phyloP scores from a whole-genome alignment of 2,329 filamentous ascomycete genomes.

The Fusarium agapanthi region DNA sequence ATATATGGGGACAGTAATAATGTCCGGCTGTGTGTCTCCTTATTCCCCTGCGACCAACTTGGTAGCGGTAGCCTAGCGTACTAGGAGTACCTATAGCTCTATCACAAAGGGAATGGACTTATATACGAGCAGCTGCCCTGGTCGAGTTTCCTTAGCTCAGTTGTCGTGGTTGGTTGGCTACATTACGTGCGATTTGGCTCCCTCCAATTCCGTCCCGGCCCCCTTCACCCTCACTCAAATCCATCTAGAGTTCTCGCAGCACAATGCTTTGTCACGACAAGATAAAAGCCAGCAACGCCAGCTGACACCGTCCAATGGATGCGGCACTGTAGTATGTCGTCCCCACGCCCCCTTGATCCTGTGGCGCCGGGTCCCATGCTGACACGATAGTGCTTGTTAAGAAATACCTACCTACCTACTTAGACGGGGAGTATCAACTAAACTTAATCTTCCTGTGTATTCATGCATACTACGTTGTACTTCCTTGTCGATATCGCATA shows the following conservation, averaged over 20 bases:
- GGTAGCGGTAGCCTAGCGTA: not conserved
- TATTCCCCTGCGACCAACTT: slow-evolving; percentile 1
- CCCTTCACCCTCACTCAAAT: not conserved
- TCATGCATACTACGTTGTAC: slow-evolving; percentile 7
- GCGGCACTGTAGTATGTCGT: not conserved
- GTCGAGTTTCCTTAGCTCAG: not conserved
- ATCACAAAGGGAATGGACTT: slow-evolving; percentile 1
- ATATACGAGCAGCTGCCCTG: slow-evolving; percentile 10
- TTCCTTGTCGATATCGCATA: slow-evolving; percentile 17
- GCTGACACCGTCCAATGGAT: not conserved
- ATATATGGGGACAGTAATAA: slow-evolving; percentile 29
- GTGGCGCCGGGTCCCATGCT: slow-evolving; percentile 15
- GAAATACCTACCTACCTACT: not conserved
- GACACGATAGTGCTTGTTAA: slow-evolving; percentile 28
- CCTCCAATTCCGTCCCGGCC: not conserved
- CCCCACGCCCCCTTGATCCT: slow-evolving; percentile 22
- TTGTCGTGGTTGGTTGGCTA: slow-evolving; percentile 3
- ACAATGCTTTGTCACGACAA: not conserved
- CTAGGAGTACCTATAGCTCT: not conserved
- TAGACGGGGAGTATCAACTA: not conserved
- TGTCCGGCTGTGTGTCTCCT: not conserved
- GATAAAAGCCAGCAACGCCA: slow-evolving; percentile 2
- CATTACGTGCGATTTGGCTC: not conserved
- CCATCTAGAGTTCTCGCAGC: not conserved
- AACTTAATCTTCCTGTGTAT: slow-evolving; percentile 5